Base-by-base conservation (phyloP, 306 rosid species). In the Acacia confusa region DNA sequence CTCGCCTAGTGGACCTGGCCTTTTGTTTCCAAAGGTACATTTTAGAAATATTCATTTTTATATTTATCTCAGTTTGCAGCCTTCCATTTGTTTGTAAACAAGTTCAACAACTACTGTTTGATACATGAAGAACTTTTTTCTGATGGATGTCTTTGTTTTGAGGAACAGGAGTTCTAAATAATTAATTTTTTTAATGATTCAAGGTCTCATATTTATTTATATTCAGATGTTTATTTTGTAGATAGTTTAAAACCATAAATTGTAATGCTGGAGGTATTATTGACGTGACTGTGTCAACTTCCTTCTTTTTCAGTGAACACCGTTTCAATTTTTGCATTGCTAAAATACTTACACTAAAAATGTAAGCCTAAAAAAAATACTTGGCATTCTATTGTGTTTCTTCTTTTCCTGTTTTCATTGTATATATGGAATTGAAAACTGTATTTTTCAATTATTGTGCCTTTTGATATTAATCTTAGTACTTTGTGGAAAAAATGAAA, bases 1-100 rank as follows among this genome's bases (percentile, higher is more conserved):
- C 90, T 87, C 97, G 77, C 81, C 97, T 41, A 92, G 97, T 75
- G 94, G 97, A 58, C 97, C 94, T 15, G 93, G 93, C 79, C 94
- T 92, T 81, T 74, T 92, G 82, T 92, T 92, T 84, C 97, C 97
- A 34, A 92, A 92, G 97, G 97, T 92, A 90, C 43, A 40, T 75
- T 47, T 47, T 47, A 47, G 13, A 7, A 38, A 43, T 63, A 70
- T 24, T 57, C 7, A 72, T 19, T 55, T 55, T 20, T 72, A 25
- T 78, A 40, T 57, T 53, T 38, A 45, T 64, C 8, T 6, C 24
- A 32, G 17, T 55, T 25, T 55, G 27, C n/a, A 55, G 27, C 27
- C 4, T 41, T 72, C 34, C 11, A 24, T 47, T 34, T 36, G 43
- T n/a, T 27, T 78, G 43, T 32, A 34, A 11, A 15, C 41, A 69